Evolutionary conservation across 495 filamentous ascomycete genomes (phyloP).

Genomic region (Podospora comata): DNA sequence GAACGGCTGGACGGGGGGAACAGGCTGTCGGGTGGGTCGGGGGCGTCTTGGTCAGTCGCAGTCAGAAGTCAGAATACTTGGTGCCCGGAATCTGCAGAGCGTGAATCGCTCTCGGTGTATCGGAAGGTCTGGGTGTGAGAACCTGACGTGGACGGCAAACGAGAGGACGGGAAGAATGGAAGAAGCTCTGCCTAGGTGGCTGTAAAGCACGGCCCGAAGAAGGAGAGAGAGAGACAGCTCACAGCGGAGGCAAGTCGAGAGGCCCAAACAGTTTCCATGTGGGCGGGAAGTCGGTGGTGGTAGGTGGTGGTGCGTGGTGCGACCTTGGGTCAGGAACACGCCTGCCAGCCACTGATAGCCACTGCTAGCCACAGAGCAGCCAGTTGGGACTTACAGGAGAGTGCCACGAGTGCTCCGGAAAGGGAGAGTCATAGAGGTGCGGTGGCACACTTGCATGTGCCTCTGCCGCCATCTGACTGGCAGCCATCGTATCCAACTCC

Average conservation of each 20-base stretch:
- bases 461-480: background rate
- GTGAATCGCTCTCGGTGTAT: slow-evolving; percentile 7
- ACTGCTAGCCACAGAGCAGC: background rate
- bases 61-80: background rate
- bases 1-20: slow-evolving; percentile 14
- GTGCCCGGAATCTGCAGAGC: slow-evolving; percentile 5
- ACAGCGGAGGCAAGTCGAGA: background rate
- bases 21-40: slow-evolving; percentile 20
- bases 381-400: background rate
- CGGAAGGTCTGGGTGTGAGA: slow-evolving; percentile 6
- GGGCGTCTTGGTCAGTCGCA: slow-evolving; percentile 10
- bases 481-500: background rate
- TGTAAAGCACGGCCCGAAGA: background rate
- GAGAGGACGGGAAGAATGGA: background rate
- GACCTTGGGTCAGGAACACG: slow-evolving; percentile 10
- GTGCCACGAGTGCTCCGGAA: slow-evolving; percentile 12
- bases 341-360: slow-evolving; percentile 1
- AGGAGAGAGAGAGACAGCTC: background rate
- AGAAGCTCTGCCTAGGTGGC: background rate
- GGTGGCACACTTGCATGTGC: slow-evolving; percentile 1
- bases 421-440: background rate
- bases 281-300: background rate
- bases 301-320: background rate
- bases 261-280: background rate
- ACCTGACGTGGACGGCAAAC: slow-evolving; percentile 3